A percentile compares a stretch with the other conserved stretches of the same genome.
These are phyloP conservation scores for Kernera saxatilis DNA, from an alignment of 345 rosid genomes.

Conservation along the genomic window DNA sequence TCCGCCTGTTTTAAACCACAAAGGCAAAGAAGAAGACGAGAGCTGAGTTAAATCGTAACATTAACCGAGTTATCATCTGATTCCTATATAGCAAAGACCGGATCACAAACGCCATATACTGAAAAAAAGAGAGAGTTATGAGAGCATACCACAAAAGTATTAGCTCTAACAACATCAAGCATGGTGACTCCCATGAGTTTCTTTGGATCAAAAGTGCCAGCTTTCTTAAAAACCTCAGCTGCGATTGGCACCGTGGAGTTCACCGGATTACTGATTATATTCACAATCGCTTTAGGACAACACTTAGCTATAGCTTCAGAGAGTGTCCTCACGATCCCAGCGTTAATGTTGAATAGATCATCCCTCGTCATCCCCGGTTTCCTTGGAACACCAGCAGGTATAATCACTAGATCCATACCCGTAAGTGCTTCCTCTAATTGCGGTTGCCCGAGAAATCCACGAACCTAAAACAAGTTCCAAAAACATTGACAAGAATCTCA, in stretches of 20 bases:
- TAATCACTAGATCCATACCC: slow-evolving; percentile 88
- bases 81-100: background rate
- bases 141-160: slow-evolving; percentile 83
- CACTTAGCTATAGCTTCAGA: slow-evolving; percentile 80
- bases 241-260: slow-evolving; percentile 96
- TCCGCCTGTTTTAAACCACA: slow-evolving; percentile 49
- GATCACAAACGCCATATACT: too few relatives aligned
- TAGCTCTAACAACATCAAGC: slow-evolving; percentile 98
- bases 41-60: background rate
- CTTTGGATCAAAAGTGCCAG: slow-evolving; percentile 80
- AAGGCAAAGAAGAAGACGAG: background rate
- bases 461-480: slow-evolving; percentile 42
- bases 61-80: background rate
- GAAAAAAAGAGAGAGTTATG: too few relatives aligned
- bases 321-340: slow-evolving; percentile 86
- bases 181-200: slow-evolving; percentile 87
- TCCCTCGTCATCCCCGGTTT: slow-evolving; percentile 99
- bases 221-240: slow-evolving; percentile 88
- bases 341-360: slow-evolving; percentile 93
- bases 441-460: slow-evolving; percentile 87
- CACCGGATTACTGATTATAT: slow-evolving; percentile 90
- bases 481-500: background rate
- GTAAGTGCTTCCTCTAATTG: slow-evolving; percentile 80
- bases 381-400: slow-evolving; percentile 97
- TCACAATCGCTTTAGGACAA: slow-evolving; percentile 82